phyloP scores from a whole-genome alignment of 768 basidiomycete genomes.

The Lentinula detonsa region DNA sequence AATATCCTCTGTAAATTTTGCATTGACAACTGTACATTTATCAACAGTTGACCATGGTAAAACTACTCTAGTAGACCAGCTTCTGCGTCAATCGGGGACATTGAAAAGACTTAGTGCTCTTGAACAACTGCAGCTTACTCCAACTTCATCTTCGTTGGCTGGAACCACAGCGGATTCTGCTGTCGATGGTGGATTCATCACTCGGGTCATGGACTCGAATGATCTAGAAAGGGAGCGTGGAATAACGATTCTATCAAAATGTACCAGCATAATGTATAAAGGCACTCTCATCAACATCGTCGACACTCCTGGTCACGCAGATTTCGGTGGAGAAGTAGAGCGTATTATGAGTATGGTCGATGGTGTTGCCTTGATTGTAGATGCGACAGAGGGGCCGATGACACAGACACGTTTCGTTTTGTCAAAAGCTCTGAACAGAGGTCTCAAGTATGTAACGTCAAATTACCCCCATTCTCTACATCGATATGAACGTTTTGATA shows the following conservation, averaged over 20 bases:
- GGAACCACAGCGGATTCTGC: constrained; percentile 25
- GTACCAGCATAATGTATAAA: constrained; percentile 45
- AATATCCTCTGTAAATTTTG: background rate
- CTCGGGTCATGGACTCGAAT: constrained; percentile 46
- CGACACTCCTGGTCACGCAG: constrained; percentile 58
- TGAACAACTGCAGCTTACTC: constrained; percentile 28
- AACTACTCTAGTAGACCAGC: constrained; percentile 47
- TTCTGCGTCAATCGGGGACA: constrained; percentile 44
- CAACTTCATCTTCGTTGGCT: constrained; percentile 20
- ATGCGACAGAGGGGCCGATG: constrained; percentile 57
- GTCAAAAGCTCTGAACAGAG: constrained; percentile 37
- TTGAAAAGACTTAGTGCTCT: constrained; percentile 31
- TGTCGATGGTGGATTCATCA: constrained; percentile 32
- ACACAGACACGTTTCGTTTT: constrained; percentile 52
- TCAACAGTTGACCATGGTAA: constrained; percentile 45
- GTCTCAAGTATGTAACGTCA: constrained; percentile 27
- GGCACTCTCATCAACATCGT: constrained; percentile 50
- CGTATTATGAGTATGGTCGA: constrained; percentile 58
- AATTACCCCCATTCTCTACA: background rate
- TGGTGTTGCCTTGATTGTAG: constrained; percentile 53
- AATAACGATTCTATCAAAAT: constrained; percentile 57
- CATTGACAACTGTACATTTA: background rate
- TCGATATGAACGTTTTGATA: background rate
- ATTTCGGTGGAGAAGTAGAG: constrained; percentile 60
- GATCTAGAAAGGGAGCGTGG: constrained; percentile 52